These are phyloP conservation scores for Claviceps sp. DNA, from an alignment of 2,329 filamentous ascomycete species.

Conservation along the genomic window DNA sequence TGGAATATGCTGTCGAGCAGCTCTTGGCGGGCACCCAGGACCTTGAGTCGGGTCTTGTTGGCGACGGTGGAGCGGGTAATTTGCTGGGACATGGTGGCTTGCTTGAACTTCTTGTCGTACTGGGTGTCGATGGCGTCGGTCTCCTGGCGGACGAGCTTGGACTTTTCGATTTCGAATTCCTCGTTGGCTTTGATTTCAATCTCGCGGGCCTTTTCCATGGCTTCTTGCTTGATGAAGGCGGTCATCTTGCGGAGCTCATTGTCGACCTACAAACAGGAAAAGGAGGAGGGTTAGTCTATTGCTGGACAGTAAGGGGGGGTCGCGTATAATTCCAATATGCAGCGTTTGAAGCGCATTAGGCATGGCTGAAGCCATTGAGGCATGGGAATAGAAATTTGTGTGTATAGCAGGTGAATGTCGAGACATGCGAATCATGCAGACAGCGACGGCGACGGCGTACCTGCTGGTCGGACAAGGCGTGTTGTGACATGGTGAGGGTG, in stretches of 20 bases:
- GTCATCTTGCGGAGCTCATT: constrained; percentile 99
- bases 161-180: constrained; percentile 98
- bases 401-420: constrained; percentile 6
- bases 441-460: constrained; percentile 32
- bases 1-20: constrained; percentile 86
- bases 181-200: constrained; percentile 98
- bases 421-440: constrained; percentile 7
- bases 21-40: constrained; percentile 78
- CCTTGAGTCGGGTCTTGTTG: constrained; percentile 88
- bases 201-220: constrained; percentile 89
- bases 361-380: neutral
- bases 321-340: too few relatives aligned
- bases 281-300: neutral
- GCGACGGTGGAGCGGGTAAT: constrained; percentile 91
- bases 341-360: neutral
- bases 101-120: constrained; percentile 99
- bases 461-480: constrained; percentile 97
- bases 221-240: constrained; percentile 98
- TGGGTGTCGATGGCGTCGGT: constrained; percentile 79
- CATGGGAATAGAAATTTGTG: constrained; percentile 4
- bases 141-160: constrained; percentile 93
- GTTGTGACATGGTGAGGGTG: constrained; percentile 71
- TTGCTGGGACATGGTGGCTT: constrained; percentile 95
- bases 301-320: neutral
- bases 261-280: constrained; percentile 53